Evolutionary conservation across 2,329 filamentous ascomycete genomes (phyloP).

Genomic region (Aspergillus neotritici): DNA sequence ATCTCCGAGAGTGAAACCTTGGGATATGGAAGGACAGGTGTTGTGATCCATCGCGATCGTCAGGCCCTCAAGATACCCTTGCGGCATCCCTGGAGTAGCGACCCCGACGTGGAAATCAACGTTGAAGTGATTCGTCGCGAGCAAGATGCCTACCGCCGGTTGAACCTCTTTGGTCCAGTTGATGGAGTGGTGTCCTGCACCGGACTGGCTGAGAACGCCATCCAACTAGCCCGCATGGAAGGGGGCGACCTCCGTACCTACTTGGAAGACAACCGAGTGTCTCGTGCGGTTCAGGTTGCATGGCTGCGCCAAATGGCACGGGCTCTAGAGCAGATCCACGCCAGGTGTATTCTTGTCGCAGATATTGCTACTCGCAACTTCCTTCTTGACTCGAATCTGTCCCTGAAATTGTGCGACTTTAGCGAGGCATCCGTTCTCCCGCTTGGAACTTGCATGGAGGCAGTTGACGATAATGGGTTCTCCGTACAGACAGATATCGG

Average conservation of each 20-base stretch:
- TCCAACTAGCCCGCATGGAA: constrained; percentile 16
- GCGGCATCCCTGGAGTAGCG: constrained; percentile 9
- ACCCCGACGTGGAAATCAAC: constrained; percentile 13
- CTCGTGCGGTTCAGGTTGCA: constrained; percentile 10
- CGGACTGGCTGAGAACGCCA: constrained; percentile 5
- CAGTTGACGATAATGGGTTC: constrained; percentile 23
- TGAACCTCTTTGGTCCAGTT: constrained; percentile 2
- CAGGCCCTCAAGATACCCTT: constrained; percentile 14
- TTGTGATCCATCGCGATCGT: constrained; percentile 9
- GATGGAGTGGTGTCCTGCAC: constrained; percentile 12
- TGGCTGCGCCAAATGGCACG: constrained; percentile 23
- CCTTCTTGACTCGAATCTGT: constrained; percentile 22
- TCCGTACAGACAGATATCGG: constrained; percentile 26
- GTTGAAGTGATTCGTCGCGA: constrained; percentile 12
- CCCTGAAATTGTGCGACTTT: constrained; percentile 27
- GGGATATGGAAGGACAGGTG: constrained; percentile 10
- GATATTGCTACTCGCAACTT: constrained; percentile 27
- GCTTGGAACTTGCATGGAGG: constrained; percentile 21
- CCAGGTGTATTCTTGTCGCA: constrained; percentile 20
- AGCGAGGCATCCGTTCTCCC: constrained; percentile 20
- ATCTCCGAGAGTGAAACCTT: constrained; percentile 8
- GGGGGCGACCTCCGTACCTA: constrained; percentile 22
- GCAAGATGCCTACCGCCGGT: constrained; percentile 15
- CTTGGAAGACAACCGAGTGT: constrained; percentile 10
- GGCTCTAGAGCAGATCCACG: constrained; percentile 21